Percentiles rank a stretch among this genome's conserved stretches.
Conservation (phyloP, 148 eudicot genomes). For the Heliamphora exappendiculata region DNA sequence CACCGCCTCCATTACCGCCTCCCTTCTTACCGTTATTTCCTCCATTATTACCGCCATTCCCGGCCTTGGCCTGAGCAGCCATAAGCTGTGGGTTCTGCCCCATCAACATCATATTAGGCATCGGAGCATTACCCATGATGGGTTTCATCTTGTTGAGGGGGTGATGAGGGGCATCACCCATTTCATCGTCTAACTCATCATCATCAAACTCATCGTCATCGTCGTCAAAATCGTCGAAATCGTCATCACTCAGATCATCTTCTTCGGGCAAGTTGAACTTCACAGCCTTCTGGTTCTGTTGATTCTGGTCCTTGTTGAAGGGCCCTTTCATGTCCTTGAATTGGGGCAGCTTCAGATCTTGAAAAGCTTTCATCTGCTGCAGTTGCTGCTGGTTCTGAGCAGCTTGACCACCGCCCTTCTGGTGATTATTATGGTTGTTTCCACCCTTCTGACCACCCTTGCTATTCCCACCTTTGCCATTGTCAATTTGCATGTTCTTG, state of each 20-base stretch:
- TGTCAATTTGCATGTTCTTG: conserved; percentile 38
- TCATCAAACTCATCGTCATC: conserved; percentile 27
- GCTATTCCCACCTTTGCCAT: conserved; percentile 29
- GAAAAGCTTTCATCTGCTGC: conserved; percentile 34
- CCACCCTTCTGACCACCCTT: conserved; percentile 24
- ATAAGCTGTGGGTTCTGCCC: conserved; percentile 28
- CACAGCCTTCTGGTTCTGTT: conserved; percentile 29
- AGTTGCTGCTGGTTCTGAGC: background rate
- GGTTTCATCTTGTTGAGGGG: conserved; percentile 49
- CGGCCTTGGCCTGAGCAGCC: conserved; percentile 26
- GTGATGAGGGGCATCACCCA: conserved; percentile 22
- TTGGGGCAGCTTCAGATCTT: conserved; percentile 41
- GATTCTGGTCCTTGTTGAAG: conserved; percentile 10
- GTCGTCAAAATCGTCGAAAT: conserved; percentile 18
- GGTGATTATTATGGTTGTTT: conserved; percentile 21
- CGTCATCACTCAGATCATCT: conserved; percentile 24
- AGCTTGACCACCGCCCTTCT: conserved; percentile 22
- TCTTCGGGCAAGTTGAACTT: conserved; percentile 37
- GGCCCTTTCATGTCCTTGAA: conserved; percentile 33
- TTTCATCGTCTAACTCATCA: conserved; percentile 51
- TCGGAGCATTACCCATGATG: conserved; percentile 31
- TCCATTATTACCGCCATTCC: conserved; percentile 13
- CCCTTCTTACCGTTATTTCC: conserved; percentile 31
- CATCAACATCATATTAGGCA: conserved; percentile 44
- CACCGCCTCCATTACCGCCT: conserved; percentile 21